A percentile compares a stretch with the other conserved stretches of the same genome.
Evolutionary conservation across 2,329 filamentous ascomycete genomes (phyloP).

Genomic region (Stemphylium lycopersici): DNA sequence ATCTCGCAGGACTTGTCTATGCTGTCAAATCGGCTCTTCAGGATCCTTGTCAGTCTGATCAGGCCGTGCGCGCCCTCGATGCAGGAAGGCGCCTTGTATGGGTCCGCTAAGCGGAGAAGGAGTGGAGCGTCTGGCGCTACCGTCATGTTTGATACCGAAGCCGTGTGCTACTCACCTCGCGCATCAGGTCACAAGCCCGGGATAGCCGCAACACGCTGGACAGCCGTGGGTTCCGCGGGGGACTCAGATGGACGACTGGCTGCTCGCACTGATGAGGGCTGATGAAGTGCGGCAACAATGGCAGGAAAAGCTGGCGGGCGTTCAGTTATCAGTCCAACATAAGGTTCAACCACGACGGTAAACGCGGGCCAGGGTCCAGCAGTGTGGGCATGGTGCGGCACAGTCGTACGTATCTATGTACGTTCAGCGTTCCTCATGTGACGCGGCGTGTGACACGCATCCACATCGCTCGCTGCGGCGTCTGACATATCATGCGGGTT

Average conservation of each 20-base stretch:
- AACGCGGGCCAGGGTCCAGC: conserved; percentile 29
- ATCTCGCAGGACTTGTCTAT: conserved; percentile 26
- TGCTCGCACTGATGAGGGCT: too few species aligned
- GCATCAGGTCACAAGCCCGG: conserved; percentile 16
- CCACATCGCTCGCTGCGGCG: background rate
- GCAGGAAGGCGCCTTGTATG: conserved; percentile 18
- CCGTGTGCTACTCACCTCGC: conserved; percentile 22
- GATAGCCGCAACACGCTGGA: conserved; percentile 27
- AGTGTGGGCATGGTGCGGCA: conserved; percentile 9
- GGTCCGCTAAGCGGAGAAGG: conserved; percentile 30
- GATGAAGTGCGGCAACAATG: background rate
- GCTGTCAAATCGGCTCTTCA: conserved; percentile 21
- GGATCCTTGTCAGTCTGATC: conserved; percentile 16
- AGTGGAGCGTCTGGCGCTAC: conserved; percentile 26
- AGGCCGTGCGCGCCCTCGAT: conserved; percentile 24
- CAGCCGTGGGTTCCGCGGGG: conserved; percentile 8
- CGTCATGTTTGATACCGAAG: conserved; percentile 28
- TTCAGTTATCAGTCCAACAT: background rate
- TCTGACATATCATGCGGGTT: conserved; percentile 3
- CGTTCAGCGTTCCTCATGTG: conserved; percentile 25
- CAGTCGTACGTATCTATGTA: conserved; percentile 15
- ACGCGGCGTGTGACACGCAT: conserved; percentile 18
- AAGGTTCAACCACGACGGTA: conserved; percentile 21
- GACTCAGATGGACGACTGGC: conserved; percentile 16
- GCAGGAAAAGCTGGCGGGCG: background rate